Evolutionary conservation across 2,329 filamentous ascomycete genomes (phyloP), one percentile per base, ranked within the genome.

Genomic region (Colletotrichum somersetense): DNA sequence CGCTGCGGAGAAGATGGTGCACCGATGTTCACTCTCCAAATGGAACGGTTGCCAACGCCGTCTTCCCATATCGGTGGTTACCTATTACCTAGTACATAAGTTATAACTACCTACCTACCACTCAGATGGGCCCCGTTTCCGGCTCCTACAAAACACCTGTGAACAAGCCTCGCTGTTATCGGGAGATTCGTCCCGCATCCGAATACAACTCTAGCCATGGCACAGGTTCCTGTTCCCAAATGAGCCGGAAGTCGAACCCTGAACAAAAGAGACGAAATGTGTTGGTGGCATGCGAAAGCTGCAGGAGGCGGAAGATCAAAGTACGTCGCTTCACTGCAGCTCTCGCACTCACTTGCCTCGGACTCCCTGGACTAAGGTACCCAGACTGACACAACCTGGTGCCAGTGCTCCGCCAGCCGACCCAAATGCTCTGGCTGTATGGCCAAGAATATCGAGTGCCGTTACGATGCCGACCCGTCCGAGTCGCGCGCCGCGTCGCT

Each of bases 371-470:
- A 20, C 62, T 59, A 3, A 30, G 30, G 30, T 30, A 30, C 50
- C 8, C 5, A 7, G 11, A n/a, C 62, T 69, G 26, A 69, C 42
- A 30, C 10, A 40, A 14, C 20, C n/a, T n/a, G 42, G 12, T n/a
- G 30, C 6, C 83, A 84, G 76, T 84, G 82, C 75, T 78, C 83
- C 61, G 82, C 82, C 77, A 80, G 80, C 73, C 80, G 81, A 20
- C 82, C 82, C 59, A 79, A 75, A 67, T 84, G 82, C 74, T 79
- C 81, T 50, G 77, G 81, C 63, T 84, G 82, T 73, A 56, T 65
- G 59, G 73, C 76, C 55, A 81, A 81, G 66, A 77, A 77, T 56
- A 73, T 80, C 23, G 81, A 81, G 18, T 84, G 82, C 62, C 75
- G 81, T 56, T 84, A 84, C 69, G 80, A 82, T 68, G 82, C 81